These are phyloP conservation scores for Chrysopogon serrulatus DNA, from an alignment of 176 grass and related monocot genomes.

Conservation along the genomic window DNA sequence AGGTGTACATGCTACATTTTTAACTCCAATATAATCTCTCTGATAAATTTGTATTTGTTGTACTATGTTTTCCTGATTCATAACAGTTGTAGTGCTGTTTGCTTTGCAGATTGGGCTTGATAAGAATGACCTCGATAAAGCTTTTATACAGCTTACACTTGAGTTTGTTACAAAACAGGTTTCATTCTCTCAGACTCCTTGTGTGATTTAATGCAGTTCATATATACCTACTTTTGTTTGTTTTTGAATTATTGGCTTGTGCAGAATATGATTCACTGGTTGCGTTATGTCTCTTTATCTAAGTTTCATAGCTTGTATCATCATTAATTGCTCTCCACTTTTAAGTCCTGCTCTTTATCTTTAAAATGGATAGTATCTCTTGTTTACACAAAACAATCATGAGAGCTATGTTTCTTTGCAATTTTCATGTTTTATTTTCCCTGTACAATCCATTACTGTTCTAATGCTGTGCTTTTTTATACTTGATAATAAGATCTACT, in stretches of 20 bases:
- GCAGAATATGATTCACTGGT: constrained; percentile 2
- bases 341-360: constrained; percentile 4
- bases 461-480: background rate
- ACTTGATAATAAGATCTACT: constrained; percentile 5
- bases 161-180: constrained; percentile 90
- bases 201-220: background rate
- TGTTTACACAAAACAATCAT: background rate
- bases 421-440: background rate
- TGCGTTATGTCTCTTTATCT: background rate
- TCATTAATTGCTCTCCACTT: background rate
- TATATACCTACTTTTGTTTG: background rate
- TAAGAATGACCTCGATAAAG: constrained; percentile 87
- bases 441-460: constrained; percentile 4
- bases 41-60: background rate
- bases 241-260: constrained; percentile 6
- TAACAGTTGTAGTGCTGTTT: constrained; percentile 15
- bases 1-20: constrained; percentile 2
- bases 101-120: constrained; percentile 79
- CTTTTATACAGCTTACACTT: constrained; percentile 85
- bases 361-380: background rate
- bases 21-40: background rate
- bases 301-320: background rate
- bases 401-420: background rate
- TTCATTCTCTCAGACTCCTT: constrained; percentile 13
- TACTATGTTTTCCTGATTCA: constrained; percentile 5